phyloP scores from a whole-genome alignment of 495 filamentous ascomycete species.

The Niebla homalea region DNA sequence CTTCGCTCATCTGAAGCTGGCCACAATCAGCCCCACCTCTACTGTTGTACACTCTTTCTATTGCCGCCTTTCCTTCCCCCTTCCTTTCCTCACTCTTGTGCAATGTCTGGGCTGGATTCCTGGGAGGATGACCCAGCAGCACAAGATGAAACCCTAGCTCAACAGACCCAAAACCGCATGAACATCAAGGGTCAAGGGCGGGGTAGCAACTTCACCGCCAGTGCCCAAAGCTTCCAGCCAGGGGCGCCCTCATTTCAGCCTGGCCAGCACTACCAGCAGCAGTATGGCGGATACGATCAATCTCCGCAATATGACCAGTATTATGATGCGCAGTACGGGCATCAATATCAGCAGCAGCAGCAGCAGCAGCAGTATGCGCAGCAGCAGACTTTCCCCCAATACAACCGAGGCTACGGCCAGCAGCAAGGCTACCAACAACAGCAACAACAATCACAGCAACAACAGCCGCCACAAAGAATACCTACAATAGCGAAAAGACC shows the following conservation, averaged over 20 bases:
- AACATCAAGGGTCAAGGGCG: slow-evolving; percentile 48
- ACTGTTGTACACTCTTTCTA: no score
- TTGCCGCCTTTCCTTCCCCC: no score
- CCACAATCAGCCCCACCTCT: no score
- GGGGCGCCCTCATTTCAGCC: slow-evolving; percentile 66
- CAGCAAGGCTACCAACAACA: slow-evolving; percentile 34
- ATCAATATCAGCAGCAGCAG: slow-evolving; percentile 35
- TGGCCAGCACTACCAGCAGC: slow-evolving; percentile 45
- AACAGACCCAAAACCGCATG: slow-evolving; percentile 64
- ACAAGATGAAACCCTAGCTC: slow-evolving; percentile 73
- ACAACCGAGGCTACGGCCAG: slow-evolving; percentile 49
- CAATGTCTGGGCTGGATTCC: slow-evolving; percentile 75
- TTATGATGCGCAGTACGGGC: slow-evolving; percentile 16
- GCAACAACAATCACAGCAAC: slow-evolving; percentile 37
- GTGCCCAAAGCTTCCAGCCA: slow-evolving; percentile 69
- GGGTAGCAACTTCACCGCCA: slow-evolving; percentile 49
- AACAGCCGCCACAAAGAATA: slow-evolving; percentile 41
- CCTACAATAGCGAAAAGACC: slow-evolving; percentile 60
- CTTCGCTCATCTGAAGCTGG: no score
- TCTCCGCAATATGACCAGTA: slow-evolving; percentile 36
- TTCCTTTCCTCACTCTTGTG: slow-evolving; percentile 13
- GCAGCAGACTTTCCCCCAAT: slow-evolving; percentile 40
- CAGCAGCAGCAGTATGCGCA: slow-evolving; percentile 43
- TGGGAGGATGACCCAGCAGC: slow-evolving; percentile 93
- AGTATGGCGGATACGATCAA: slow-evolving; percentile 29